Conservation (phyloP, 2,329 filamentous ascomycete genomes). For the Calcarisporium arbuscula region DNA sequence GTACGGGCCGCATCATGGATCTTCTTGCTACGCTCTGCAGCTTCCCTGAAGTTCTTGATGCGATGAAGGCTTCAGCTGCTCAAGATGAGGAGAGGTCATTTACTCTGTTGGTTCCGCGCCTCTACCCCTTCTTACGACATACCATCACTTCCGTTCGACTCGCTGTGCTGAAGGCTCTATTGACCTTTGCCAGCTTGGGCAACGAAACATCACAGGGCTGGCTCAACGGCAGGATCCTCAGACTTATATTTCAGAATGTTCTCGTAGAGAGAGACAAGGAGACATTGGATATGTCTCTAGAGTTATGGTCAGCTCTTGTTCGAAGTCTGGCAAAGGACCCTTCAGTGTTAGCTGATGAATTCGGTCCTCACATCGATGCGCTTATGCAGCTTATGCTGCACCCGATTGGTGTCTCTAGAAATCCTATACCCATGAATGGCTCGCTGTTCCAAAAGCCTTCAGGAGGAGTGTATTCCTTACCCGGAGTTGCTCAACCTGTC, state of each 20-base stretch:
- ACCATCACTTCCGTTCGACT: conserved; percentile 94
- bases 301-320: conserved; percentile 79
- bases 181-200: conserved; percentile 87
- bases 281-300: conserved; percentile 74
- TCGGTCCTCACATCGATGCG: conserved; percentile 69
- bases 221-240: conserved; percentile 83
- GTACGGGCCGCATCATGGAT: conserved; percentile 98
- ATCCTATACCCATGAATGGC: conserved; percentile 88
- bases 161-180: conserved; percentile 83
- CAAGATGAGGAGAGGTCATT: conserved; percentile 85
- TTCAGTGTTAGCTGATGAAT: conserved; percentile 62
- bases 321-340: conserved; percentile 59
- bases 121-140: conserved; percentile 94
- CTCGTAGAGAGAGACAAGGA: conserved; percentile 84
- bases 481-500: conserved; percentile 37
- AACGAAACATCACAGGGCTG: conserved; percentile 76
- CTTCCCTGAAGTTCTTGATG: conserved; percentile 84
- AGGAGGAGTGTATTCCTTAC: conserved; percentile 67
- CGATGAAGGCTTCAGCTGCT: conserved; percentile 86
- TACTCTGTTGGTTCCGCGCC: conserved; percentile 80
- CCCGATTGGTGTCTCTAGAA: conserved; percentile 84
- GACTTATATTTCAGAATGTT: conserved; percentile 90
- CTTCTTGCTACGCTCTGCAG: conserved; percentile 90
- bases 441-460: conserved; percentile 89
- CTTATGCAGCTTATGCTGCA: conserved; percentile 80